A percentile compares a stretch with the other conserved stretches of the same genome.
Conservation (phyloP, 2,329 filamentous ascomycete species). For the Elsinoe perseae region DNA sequence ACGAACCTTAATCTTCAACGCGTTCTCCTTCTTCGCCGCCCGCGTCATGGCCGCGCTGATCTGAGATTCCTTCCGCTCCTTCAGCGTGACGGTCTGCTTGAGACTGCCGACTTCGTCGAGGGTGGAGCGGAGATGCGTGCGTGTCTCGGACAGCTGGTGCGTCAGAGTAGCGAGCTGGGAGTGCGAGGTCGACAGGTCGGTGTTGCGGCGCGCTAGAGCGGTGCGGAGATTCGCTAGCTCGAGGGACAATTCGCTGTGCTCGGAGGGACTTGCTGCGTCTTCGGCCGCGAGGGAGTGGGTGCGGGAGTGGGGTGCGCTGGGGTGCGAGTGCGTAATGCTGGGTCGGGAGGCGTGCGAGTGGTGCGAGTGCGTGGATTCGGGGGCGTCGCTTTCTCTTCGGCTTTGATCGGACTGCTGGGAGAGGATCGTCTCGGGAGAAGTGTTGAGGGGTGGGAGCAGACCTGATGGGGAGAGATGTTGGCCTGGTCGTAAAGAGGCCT, state of each 20-base stretch:
- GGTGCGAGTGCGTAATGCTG: neutral
- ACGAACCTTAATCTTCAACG: conserved; percentile 32
- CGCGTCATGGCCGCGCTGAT: conserved; percentile 35
- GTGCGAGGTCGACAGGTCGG: neutral
- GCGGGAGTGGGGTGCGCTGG: neutral
- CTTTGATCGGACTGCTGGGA: neutral
- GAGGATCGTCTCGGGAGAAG: conserved; percentile 5
- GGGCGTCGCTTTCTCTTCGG: neutral
- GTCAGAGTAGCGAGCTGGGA: neutral
- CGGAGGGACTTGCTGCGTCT: neutral
- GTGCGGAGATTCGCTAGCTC: conserved; percentile 8
- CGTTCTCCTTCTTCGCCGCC: conserved; percentile 31
- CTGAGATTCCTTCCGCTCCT: conserved; percentile 32
- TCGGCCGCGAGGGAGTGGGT: too few relatives aligned
- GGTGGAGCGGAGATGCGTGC: neutral
- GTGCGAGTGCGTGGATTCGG: neutral
- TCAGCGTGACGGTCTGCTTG: conserved; percentile 30
- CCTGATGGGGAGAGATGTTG: conserved; percentile 1
- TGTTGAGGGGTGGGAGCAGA: conserved; percentile 11
- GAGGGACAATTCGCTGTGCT: neutral
- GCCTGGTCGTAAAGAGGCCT: conserved; percentile 3
- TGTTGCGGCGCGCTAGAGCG: neutral
- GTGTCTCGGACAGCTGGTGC: neutral
- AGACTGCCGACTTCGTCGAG: neutral
- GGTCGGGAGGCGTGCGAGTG: neutral